Base-by-base conservation (phyloP, 2,329 filamentous ascomycete genomes). In the Trichoderma simmonsii region DNA sequence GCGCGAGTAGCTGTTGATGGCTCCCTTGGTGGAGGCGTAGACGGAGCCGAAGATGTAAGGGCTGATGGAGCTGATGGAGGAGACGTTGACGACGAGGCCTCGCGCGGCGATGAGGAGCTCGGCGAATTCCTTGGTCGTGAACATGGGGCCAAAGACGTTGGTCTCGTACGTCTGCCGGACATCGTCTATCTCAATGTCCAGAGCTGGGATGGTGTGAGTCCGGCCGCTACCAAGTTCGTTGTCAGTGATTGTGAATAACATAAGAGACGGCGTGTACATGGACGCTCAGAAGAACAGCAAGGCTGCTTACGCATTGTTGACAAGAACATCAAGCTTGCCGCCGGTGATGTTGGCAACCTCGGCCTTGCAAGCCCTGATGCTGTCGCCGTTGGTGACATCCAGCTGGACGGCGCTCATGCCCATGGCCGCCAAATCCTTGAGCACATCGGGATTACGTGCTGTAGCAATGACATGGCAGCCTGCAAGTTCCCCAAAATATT, bases 71-170 rank as follows among this genome's bases (percentile, higher is more conserved):
- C 86, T 84, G 8, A 85, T 81, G 28, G 86, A 88, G 6, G 86
- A 86, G 71, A 88, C 84, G 78, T 88, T 88, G 80, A 89, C 78
- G 76, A 89, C 83, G 11, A 88, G 81, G 0, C 87, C 87, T 28
- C 81, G 81, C 0, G 86, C 81, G 18, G 82, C 78, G 64, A 88
- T 86, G 28, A 89, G 83, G 57, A 85, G 82, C 69, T 82, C 81
- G 12, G 82, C 78, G 75, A 89, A 89, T 34, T 83, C 81, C 75
- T 86, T 82, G 67, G 83, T 84, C 82, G 87, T 87, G 77, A 85
- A 83, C 86, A 89, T 88, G 74, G 86, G 83, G 56, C 85, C 85
- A 73, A 89, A 88, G 54, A 89, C 86, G 75, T 89, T 89, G 74
- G 86, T 85, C 78, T 89, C 87, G 68, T 87, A 89, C 2, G 85